Evolutionary conservation across 139 green algal genomes (phyloP).

Genomic region (Penium margaritaceum): DNA sequence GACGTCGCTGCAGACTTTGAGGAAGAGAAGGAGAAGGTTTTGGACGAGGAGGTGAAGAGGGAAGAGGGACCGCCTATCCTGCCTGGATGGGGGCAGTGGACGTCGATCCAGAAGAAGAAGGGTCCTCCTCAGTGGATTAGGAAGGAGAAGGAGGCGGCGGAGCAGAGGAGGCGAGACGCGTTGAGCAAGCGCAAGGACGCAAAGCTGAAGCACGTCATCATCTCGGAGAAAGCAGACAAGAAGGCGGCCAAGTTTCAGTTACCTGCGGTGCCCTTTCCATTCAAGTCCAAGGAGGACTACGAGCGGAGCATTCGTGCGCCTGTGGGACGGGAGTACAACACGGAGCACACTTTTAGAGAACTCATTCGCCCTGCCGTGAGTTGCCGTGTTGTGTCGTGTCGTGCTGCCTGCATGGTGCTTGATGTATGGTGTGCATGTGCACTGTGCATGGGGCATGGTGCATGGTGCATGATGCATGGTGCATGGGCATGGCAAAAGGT

Average conservation of each 20-base stretch:
- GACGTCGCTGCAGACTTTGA: slow-evolving; percentile 85
- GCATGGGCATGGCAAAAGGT: too few species aligned
- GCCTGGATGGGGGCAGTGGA: slow-evolving; percentile 82
- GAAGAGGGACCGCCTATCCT: slow-evolving; percentile 33
- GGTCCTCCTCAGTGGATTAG: slow-evolving; percentile 17
- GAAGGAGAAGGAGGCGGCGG: slow-evolving; percentile 61
- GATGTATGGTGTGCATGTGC: too few species aligned
- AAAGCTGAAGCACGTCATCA: slow-evolving; percentile 69
- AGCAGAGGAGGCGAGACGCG: slow-evolving; percentile 51
- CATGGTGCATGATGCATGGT: too few species aligned
- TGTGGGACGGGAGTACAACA: slow-evolving; percentile 83
- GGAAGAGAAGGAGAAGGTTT: slow-evolving; percentile 57
- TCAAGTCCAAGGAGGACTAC: slow-evolving; percentile 52
- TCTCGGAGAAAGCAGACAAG: slow-evolving; percentile 84
- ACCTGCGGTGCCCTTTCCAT: slow-evolving; percentile 65
- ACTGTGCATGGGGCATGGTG: too few species aligned
- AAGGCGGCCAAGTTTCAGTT: slow-evolving; percentile 66
- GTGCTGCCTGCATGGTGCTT: too few species aligned
- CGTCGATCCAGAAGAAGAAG: slow-evolving; percentile 58
- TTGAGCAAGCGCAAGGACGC: slow-evolving; percentile 68
- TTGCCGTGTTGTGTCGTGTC: too few species aligned
- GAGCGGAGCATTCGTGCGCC: slow-evolving; percentile 69
- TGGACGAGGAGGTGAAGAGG: slow-evolving; percentile 70
- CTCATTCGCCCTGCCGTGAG: slow-evolving; percentile 63
- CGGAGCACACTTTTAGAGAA: slow-evolving; percentile 63